Evolutionary conservation across 2,329 filamentous ascomycete genomes (phyloP).

Genomic region (Penicillium fuscoglaucum): DNA sequence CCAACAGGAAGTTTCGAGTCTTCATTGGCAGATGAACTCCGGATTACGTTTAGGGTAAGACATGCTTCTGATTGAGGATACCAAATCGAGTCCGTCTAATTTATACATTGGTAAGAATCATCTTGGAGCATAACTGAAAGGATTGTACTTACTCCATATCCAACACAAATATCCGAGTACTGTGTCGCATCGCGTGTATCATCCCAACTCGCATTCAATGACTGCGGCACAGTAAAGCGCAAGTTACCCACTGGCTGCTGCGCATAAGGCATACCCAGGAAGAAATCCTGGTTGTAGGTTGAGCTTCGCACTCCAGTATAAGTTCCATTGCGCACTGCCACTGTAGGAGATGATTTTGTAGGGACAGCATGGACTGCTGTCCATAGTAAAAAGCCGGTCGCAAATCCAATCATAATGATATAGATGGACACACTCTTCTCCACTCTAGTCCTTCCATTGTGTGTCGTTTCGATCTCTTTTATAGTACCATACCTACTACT

Average conservation of each 20-base stretch:
- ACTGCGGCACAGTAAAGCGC: constrained; percentile 54
- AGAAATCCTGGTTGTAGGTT: constrained; percentile 52
- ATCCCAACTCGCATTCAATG: constrained; percentile 50
- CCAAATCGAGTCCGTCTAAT: constrained; percentile 37
- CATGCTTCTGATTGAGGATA: constrained; percentile 55
- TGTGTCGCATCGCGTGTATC: constrained; percentile 45
- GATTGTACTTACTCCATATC: constrained; percentile 48
- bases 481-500: not conserved
- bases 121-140: not conserved
- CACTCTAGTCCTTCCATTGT: not conserved
- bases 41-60: constrained; percentile 62
- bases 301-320: constrained; percentile 46
- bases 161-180: constrained; percentile 52
- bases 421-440: not conserved
- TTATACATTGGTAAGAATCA: not conserved
- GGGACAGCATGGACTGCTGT: constrained; percentile 21
- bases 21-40: constrained; percentile 44
- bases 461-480: not conserved
- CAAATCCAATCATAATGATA: constrained; percentile 7
- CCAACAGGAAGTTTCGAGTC: constrained; percentile 54
- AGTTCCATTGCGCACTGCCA: constrained; percentile 48
- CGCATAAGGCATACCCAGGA: constrained; percentile 59
- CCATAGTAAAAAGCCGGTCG: constrained; percentile 17
- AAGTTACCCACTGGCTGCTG: constrained; percentile 55
- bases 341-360: constrained; percentile 32